Conservation (phyloP, 805 yeast genomes). For the Wickerhamomyces chambardii region DNA sequence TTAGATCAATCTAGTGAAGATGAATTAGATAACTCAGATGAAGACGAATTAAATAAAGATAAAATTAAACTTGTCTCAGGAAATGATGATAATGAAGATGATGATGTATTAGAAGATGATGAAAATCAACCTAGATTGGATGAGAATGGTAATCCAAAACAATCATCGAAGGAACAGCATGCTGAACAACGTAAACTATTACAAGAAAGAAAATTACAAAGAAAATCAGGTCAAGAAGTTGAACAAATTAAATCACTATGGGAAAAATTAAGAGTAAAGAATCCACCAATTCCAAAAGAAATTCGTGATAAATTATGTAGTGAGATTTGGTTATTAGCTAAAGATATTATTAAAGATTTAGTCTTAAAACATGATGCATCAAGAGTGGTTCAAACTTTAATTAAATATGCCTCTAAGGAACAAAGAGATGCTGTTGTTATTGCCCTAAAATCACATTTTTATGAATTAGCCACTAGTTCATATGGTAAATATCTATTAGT, state of each 20-base stretch:
- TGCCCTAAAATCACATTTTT: slow-evolving; percentile 67
- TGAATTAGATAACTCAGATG: slow-evolving; percentile 14
- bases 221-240: slow-evolving; percentile 83
- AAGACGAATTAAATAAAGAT: slow-evolving; percentile 19
- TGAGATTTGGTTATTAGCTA: slow-evolving; percentile 78
- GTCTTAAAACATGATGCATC: slow-evolving; percentile 96
- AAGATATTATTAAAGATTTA: slow-evolving; percentile 71
- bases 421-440: slow-evolving; percentile 63
- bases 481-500: slow-evolving; percentile 90
- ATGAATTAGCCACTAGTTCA: slow-evolving; percentile 80
- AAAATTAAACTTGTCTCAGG: slow-evolving; percentile 17
- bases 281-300: slow-evolving; percentile 70
- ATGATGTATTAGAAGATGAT: slow-evolving; percentile 20
- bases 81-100: slow-evolving; percentile 17
- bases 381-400: slow-evolving; percentile 88
- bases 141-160: slow-evolving; percentile 26
- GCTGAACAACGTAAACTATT: slow-evolving; percentile 73
- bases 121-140: slow-evolving; percentile 20
- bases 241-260: slow-evolving; percentile 79
- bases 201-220: slow-evolving; percentile 76
- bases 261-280: slow-evolving; percentile 85
- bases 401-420: slow-evolving; percentile 75
- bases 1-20: slow-evolving; percentile 18
- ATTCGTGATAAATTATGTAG: slow-evolving; percentile 70
- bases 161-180: slow-evolving; percentile 58